Base-by-base conservation (phyloP, 192 early-diverging fungal species). In the Podochytrium sp. region DNA sequence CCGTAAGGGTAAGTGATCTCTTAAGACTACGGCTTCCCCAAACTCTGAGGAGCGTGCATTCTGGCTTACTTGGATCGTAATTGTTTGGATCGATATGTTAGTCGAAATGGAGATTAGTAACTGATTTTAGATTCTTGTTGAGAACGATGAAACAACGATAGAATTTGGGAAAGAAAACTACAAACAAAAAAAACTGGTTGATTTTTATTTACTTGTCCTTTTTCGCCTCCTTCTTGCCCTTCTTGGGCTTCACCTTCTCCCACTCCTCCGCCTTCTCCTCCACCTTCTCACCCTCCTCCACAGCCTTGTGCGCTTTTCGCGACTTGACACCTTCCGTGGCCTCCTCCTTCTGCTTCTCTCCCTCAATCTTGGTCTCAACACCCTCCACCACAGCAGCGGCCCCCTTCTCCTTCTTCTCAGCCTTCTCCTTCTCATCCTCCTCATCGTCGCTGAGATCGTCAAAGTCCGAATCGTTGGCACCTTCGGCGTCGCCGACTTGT, bases 321-420 rank as follows among this genome's bases (percentile, higher is more conserved):
- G 25, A 23, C 16, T 47, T 41, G 20, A 65, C 40, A 5, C 63
- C 63, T 14, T 65, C 63, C 23, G n/a, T 65, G n/a, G 7, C 25
- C n/a, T 14, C 93, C 93, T 60, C 93, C 93, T 35, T 94, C 93
- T 79, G 51, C 23, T 7, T 30, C 29, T 35, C 50, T 40, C 61
- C 57, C 39, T 58, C n/a, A n/a, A n/a, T n/a, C n/a, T n/a, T n/a
- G n/a, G n/a, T n/a, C n/a, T n/a, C n/a, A n/a, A n/a, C 27, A 16
- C 10, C 56, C 23, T 7, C 12, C 27, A 27, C 32, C 10, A 16
- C 71, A 40, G n/a, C 42, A n/a, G n/a, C n/a, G n/a, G n/a, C 12
- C 56, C 52, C 41, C 80, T 74, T 34, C 23, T 72, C 68, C 66
- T 75, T 66, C 37, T 77, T 65, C 7, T 43, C 52, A 61, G 27